Evolutionary conservation across 139 green algal species (phyloP), one percentile per base, ranked within the genome.

Genomic region (Chlorella sp.): DNA sequence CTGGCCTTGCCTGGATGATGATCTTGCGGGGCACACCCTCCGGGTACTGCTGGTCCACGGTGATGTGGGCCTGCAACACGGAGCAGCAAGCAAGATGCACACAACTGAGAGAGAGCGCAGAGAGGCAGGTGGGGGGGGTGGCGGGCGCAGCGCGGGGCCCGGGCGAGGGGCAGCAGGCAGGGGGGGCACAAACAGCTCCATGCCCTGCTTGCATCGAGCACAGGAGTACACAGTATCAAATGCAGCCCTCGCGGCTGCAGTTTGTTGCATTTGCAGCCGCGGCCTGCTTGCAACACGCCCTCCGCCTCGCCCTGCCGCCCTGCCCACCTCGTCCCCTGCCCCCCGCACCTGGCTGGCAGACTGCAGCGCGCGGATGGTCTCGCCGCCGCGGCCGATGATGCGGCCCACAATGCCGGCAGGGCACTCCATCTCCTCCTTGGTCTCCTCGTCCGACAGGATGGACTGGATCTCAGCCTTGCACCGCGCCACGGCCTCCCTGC

Each of bases 301-400:
- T 14, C 56, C 30, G 56, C 22, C 56, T 24, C 3, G 22, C 7
- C 56, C 13, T 16, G 7, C 56, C 56, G 13, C 56, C 56, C 56
- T 34, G 3, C 62, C 19, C 28, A 26, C 19, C 19, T 6, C 60
- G 30, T 22, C 60, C 60, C 9, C 62, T 38, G 62, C 62, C 62
- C 3, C 2, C 62, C 77, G 58, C 48, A 76, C 86, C 81, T 80
- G 80, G 62, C 92, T 97, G 64, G 92, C 93, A 24, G 92, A 90
- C 93, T 99, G 97, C 90, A 99, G 90, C 30, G 90, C 92, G 67
- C 97, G 92, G 90, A 99, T 99, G n/a, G 97, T 99, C 91, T 99
- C 96, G 5, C 97, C 97, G 13, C 94, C 95, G 11, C 95, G 90
- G 8, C 97, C 97, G 76, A 99, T 99, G 70, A 99, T 94, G 74